A percentile compares a stretch with the other conserved stretches of the same genome.
Conservation (phyloP, 1,284 basidiomycete genomes). For the Ceraceosorus bombacis region DNA sequence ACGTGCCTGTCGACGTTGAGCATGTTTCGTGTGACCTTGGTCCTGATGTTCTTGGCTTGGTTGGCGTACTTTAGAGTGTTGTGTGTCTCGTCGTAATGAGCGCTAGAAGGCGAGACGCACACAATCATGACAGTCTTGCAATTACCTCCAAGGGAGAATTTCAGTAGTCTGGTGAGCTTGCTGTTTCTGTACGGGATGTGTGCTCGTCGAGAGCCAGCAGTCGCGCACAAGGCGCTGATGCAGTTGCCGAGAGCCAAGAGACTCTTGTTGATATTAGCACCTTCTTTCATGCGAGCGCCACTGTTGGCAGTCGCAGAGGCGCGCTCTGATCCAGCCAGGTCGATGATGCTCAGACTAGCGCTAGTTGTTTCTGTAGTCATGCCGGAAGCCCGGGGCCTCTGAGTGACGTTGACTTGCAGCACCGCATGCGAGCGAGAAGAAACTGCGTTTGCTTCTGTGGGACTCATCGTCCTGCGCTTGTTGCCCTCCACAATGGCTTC, state of each 20-base stretch:
- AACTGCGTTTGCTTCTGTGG: conserved; percentile 47
- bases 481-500: conserved; percentile 47
- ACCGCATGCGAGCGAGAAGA: conserved; percentile 45
- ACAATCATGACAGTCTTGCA: conserved; percentile 49
- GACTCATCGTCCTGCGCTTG: conserved; percentile 42
- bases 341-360: conserved; percentile 48
- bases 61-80: conserved; percentile 49
- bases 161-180: conserved; percentile 46
- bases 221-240: conserved; percentile 47
- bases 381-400: conserved; percentile 42
- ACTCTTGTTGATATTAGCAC: conserved; percentile 49
- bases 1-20: conserved; percentile 48
- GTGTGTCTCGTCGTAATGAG: conserved; percentile 48
- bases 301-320: conserved; percentile 46
- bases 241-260: conserved; percentile 47
- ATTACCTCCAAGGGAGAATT: conserved; percentile 48
- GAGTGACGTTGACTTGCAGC: conserved; percentile 46
- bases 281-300: conserved; percentile 48
- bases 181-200: conserved; percentile 47
- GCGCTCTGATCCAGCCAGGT: conserved; percentile 45
- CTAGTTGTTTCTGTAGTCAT: conserved; percentile 39
- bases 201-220: conserved; percentile 23
- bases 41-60: conserved; percentile 48
- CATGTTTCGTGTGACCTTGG: conserved; percentile 46
- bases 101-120: conserved; percentile 45